A percentile compares a stretch with the other conserved stretches of the same genome.
These are phyloP conservation scores for Chaetomiaceae sp. DNA, from an alignment of 2,329 filamentous ascomycete species.

Conservation along the genomic window DNA sequence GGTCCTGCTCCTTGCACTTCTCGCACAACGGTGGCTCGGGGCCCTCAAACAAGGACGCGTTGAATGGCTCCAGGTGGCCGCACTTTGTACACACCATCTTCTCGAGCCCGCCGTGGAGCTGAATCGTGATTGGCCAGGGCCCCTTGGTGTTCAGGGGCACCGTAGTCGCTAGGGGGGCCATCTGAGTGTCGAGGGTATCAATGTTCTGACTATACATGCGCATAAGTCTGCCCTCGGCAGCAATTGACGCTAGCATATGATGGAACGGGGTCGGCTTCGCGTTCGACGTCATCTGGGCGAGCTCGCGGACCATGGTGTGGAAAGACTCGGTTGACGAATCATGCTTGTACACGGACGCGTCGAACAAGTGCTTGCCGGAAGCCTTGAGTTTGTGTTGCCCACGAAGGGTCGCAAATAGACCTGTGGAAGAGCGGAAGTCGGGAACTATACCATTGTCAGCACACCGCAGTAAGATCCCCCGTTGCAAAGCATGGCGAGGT, in stretches of 20 bases:
- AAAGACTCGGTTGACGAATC: slow-evolving; percentile 84
- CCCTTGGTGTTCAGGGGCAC: slow-evolving; percentile 78
- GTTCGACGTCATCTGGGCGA: slow-evolving; percentile 71
- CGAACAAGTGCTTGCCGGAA: slow-evolving; percentile 93
- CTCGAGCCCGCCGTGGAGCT: slow-evolving; percentile 86
- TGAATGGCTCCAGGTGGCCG: slow-evolving; percentile 68
- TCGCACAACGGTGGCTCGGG: slow-evolving; percentile 77
- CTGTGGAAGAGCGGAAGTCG: slow-evolving; percentile 88
- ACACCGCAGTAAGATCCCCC: too few species aligned
- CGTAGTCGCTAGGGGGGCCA: slow-evolving; percentile 73
- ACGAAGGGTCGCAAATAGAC: slow-evolving; percentile 80
- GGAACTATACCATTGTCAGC: slow-evolving; percentile 63
- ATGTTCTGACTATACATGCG: slow-evolving; percentile 96
- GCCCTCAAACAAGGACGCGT: slow-evolving; percentile 75
- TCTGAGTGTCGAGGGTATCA: slow-evolving; percentile 83
- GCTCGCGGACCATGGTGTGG: slow-evolving; percentile 90
- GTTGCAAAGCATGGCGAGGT: background rate
- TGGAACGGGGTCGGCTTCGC: slow-evolving; percentile 87
- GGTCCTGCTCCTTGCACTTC: slow-evolving; percentile 69
- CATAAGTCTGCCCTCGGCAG: slow-evolving; percentile 78
- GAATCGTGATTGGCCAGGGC: slow-evolving; percentile 89
- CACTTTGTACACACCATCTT: slow-evolving; percentile 99
- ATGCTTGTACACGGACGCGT: slow-evolving; percentile 95
- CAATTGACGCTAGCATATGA: slow-evolving; percentile 85
- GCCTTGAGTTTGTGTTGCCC: slow-evolving; percentile 86